Evolutionary conservation across 2,329 filamentous ascomycete species (phyloP), one percentile per base, ranked within the genome.

Genomic region (Tricladium varicosporioides): DNA sequence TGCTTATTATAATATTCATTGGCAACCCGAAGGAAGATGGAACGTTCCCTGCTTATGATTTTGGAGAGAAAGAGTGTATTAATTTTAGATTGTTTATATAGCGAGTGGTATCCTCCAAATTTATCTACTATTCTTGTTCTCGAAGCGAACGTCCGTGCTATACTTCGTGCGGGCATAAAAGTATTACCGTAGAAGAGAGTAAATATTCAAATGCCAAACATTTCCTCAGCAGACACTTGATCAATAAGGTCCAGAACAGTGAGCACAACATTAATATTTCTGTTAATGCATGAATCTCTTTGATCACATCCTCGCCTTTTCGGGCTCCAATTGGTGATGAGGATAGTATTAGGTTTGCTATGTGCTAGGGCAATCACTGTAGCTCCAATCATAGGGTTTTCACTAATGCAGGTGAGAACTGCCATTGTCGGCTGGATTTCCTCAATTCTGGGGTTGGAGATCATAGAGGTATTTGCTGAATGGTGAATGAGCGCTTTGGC

Each of bases 221-320:
- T 27, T 27, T 7, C 22, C 22, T 71, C 63, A 27, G 75, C 71
- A 50, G 65, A 73, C 43, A 59, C 19, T 10, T n/a, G 51, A 22
- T 16, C 18, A 8, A 1, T n/a, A 7, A 53, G 15, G 11, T 46
- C 42, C 22, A 53, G 5, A 22, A 2, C 2, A 5, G 47, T 42
- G 16, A 53, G 47, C 4, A 46, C 27, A 7, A 53, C 51, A 36
- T 53, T 19, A 16, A 53, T 33, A 14, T 16, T 32, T 9, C 14
- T 15, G 14, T 53, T 15, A 16, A 47, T 46, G n/a, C 10, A 2
- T 33, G 32, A 49, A 57, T 57, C 2, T 47, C 48, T 8, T 57
- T 18, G 49, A 53, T 57, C 9, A 53, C 31, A 19, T 4, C 4
- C 9, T 14, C 33, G 47, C 36, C n/a, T 57, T 11, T 15, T 5